A percentile compares a stretch with the other conserved stretches of the same genome.
Conservation (phyloP, 305 asterid species). For the Lippia alba region DNA sequence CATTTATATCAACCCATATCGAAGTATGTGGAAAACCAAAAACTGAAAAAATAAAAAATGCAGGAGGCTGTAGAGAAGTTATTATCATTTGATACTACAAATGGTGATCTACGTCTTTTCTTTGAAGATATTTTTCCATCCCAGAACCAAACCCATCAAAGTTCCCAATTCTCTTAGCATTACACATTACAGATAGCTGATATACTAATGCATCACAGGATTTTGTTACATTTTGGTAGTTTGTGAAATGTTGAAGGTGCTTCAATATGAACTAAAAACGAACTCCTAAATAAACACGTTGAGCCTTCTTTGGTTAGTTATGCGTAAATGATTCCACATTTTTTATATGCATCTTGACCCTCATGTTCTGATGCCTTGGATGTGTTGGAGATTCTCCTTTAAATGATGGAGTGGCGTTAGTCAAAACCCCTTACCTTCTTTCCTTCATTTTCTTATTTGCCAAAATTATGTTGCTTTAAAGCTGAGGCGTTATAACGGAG, state of each 20-base stretch:
- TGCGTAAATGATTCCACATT: no score
- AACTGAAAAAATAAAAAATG: conserved; percentile 20
- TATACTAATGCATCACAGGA: no score
- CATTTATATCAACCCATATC: conserved; percentile 11
- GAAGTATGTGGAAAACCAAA: conserved; percentile 3
- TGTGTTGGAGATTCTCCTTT: no score
- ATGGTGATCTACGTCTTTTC: conserved; percentile 61
- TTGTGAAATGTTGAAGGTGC: no score
- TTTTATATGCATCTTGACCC: no score
- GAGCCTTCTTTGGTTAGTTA: no score
- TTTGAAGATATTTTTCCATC: conserved; percentile 60
- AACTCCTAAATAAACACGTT: no score
- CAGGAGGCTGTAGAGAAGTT: conserved; percentile 76
- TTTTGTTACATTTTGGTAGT: no score
- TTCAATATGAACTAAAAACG: no score
- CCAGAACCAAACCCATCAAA: conserved; percentile 29
- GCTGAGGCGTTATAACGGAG: conserved; percentile 1
- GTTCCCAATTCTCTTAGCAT: background rate
- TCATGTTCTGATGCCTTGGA: no score
- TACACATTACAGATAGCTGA: no score
- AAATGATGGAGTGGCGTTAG: no score
- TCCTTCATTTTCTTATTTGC: background rate
- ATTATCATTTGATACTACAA: conserved; percentile 59
- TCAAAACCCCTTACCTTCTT: background rate
- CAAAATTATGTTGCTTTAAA: background rate